Percentiles rank a stretch among this genome's conserved stretches.
Conservation (phyloP, 257 asterid species). For the Nicotiana obtusifolia region DNA sequence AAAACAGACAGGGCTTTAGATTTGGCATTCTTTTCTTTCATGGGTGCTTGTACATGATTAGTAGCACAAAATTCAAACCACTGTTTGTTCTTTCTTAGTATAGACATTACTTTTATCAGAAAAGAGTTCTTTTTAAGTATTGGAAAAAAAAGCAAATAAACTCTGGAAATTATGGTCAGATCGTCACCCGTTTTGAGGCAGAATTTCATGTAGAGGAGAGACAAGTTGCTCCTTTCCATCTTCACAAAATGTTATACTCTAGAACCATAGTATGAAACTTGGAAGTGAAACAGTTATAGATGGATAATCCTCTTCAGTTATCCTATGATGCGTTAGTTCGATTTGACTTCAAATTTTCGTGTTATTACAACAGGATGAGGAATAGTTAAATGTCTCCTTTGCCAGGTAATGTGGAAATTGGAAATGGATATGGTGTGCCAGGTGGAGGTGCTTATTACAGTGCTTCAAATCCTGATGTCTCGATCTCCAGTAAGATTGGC, state of each 20-base stretch:
- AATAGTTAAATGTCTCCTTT: slow-evolving; percentile 11
- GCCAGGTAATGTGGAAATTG: slow-evolving; percentile 79
- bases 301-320: neutral
- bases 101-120: neutral
- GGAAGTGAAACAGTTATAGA: neutral
- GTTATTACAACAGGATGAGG: neutral
- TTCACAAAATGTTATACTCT: neutral
- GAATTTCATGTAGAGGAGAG: neutral
- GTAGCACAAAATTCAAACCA: neutral
- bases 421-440: slow-evolving; percentile 99
- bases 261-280: neutral
- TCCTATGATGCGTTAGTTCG: neutral
- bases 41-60: neutral
- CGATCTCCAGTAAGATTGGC: slow-evolving; percentile 36
- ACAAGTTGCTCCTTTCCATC: neutral
- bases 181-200: neutral
- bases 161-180: neutral
- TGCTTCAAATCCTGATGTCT: slow-evolving; percentile 29
- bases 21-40: neutral
- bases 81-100: neutral
- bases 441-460: slow-evolving; percentile 91
- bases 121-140: neutral
- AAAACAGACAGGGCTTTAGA: neutral
- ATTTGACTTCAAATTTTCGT: neutral
- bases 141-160: neutral